Percentiles rank a stretch among this genome's conserved stretches.
phyloP scores from a whole-genome alignment of 2,329 filamentous ascomycete genomes.

The Ophiosphaerella narmari region DNA sequence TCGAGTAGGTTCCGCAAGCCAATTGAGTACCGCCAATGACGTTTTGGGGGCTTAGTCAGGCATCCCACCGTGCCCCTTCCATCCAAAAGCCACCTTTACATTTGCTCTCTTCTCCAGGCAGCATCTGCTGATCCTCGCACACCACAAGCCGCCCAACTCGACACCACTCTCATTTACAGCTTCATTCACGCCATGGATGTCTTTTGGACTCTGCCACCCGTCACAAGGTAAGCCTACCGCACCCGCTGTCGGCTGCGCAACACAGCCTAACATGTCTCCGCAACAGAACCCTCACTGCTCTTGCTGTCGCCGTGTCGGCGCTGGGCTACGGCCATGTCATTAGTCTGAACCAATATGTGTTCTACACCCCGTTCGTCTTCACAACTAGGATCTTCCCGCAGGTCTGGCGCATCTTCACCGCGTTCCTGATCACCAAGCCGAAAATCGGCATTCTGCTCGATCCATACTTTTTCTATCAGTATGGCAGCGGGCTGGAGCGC shows the following conservation, averaged over 20 bases:
- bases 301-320: constrained; percentile 66
- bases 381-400: constrained; percentile 59
- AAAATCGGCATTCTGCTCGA: constrained; percentile 68
- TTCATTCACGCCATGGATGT: constrained; percentile 56
- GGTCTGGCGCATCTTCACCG: constrained; percentile 63
- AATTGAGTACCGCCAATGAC: background rate
- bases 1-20: too few relatives aligned
- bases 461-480: constrained; percentile 79
- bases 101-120: constrained; percentile 35
- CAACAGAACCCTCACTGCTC: constrained; percentile 68
- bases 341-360: constrained; percentile 58
- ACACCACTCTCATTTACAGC: constrained; percentile 23
- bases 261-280: constrained; percentile 53
- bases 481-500: constrained; percentile 74
- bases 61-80: constrained; percentile 20
- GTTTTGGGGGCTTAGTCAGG: constrained; percentile 13
- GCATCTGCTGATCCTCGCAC: constrained; percentile 40
- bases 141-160: constrained; percentile 20
- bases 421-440: constrained; percentile 63
- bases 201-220: constrained; percentile 69
- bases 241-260: background rate
- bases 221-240: constrained; percentile 61
- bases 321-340: constrained; percentile 64
- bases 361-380: constrained; percentile 59
- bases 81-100: constrained; percentile 23